A percentile compares a stretch with the other conserved stretches of the same genome.
Conservation (phyloP, 495 filamentous ascomycete genomes). For the Daldinia childiae region DNA sequence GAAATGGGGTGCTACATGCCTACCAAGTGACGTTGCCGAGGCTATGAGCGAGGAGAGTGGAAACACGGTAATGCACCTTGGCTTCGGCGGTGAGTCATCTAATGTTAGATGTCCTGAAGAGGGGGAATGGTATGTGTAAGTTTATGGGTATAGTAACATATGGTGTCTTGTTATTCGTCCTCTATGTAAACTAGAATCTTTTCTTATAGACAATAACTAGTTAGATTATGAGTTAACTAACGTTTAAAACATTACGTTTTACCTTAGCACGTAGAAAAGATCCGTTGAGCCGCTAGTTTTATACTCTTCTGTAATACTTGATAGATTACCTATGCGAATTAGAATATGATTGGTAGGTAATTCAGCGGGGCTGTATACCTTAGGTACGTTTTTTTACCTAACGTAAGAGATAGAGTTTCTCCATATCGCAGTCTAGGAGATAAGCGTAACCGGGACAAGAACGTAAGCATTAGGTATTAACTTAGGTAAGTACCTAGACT, state of each 20-base stretch:
- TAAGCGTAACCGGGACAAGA: not conserved
- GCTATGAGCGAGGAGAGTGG: not conserved
- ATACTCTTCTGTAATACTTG: not conserved
- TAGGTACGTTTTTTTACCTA: not conserved
- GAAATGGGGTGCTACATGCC: not conserved
- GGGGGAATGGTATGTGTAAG: constrained; percentile 22
- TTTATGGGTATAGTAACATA: not conserved
- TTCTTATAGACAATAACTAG: constrained; percentile 2
- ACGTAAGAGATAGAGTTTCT: not conserved
- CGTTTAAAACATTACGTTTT: not conserved
- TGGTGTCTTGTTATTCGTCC: not conserved
- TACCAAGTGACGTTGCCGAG: not conserved
- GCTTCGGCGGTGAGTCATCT: constrained; percentile 6
- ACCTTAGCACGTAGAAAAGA: not conserved
- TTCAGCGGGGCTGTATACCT: not conserved
- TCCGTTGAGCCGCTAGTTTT: not conserved
- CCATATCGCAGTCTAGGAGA: constrained; percentile 2
- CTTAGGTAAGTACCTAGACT: not conserved
- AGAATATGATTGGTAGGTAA: too few relatives aligned
- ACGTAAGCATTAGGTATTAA: not conserved
- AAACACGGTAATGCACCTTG: constrained; percentile 11
- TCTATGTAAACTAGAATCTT: not conserved
- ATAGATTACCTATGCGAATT: too few relatives aligned
- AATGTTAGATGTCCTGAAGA: constrained; percentile 5
- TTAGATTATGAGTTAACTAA: not conserved